Evolutionary conservation across 1,284 basidiomycete genomes (phyloP), one percentile per base, ranked within the genome.

Genomic region (Erythrobasidium hasegawianum): DNA sequence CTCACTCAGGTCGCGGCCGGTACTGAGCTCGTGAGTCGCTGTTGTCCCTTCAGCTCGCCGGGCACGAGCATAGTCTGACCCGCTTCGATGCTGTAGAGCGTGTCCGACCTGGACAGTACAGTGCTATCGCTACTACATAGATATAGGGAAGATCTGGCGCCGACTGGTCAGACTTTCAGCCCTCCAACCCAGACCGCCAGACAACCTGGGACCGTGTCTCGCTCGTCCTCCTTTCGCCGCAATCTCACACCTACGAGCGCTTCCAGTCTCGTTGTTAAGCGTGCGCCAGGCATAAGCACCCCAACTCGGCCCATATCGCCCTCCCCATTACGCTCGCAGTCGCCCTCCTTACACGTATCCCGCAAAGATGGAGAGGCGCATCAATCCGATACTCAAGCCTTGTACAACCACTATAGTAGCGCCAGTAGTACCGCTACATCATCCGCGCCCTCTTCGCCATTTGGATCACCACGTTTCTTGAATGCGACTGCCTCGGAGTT

Each of bases 401-500:
- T 58, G 13, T 39, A 33, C 39, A 24, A 56, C 11, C 50, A 67
- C 33, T 55, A 49, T 38, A 57, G 53, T 18, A 39, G n/a, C 16
- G 20, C 18, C 56, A 24, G 20, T n/a, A 47, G 29, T 20, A 24
- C 27, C 13, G 38, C 53, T 20, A 49, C 33, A 16, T 57, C 62
- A 8, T 65, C 62, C 16, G 56, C 55, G n/a, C 62, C 62, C 18
- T 65, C 66, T n/a, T 71, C 70, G 14, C 69, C 73, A 1, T 73
- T 64, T 56, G 56, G 57, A 8, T 71, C 71, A 1, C 69, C 71
- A 0, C 68, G 69, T 41, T 33, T 65, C 49, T 71, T 74, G 54
- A 73, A 69, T 11, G 71, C 68, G n/a, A 62, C 64, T n/a, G 72
- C 72, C n/a, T 70, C 53, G 60, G 71, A 72, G 56, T 73, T 73